Conservation (phyloP, 345 rosid genomes). For the Psidium guajava region DNA sequence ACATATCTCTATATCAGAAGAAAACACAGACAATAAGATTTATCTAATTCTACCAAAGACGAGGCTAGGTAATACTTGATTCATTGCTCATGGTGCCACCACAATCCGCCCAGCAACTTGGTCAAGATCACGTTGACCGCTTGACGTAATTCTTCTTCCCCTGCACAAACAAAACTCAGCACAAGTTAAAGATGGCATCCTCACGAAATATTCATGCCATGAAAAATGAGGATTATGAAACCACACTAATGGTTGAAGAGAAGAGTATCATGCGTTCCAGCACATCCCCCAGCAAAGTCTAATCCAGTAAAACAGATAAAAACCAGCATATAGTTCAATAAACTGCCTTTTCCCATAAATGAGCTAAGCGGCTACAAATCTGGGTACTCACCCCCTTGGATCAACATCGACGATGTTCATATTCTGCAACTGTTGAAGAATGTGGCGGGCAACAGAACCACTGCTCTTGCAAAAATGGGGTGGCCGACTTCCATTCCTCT, state of each 20-base stretch:
- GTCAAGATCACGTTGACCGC: slow-evolving; percentile 81
- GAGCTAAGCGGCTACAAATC: neutral
- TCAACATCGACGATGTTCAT: slow-evolving; percentile 61
- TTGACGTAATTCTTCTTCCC: slow-evolving; percentile 81
- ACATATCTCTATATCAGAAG: neutral
- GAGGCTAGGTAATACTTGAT: neutral
- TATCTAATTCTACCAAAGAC: neutral
- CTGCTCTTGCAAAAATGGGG: slow-evolving; percentile 88
- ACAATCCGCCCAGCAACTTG: slow-evolving; percentile 80
- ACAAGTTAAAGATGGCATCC: neutral
- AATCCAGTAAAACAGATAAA: neutral
- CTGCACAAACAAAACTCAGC: slow-evolving; percentile 16
- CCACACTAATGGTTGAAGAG: neutral
- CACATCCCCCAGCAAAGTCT: neutral
- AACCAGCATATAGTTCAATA: neutral
- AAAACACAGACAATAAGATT: neutral
- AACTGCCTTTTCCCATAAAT: neutral
- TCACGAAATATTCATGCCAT: neutral
- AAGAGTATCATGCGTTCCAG: neutral
- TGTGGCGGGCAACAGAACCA: slow-evolving; percentile 77
- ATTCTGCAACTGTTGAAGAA: slow-evolving; percentile 66
- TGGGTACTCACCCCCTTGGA: slow-evolving; percentile 39
- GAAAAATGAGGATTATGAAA: neutral
- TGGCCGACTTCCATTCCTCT: slow-evolving; percentile 80
- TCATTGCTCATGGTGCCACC: slow-evolving; percentile 15